A percentile compares a stretch with the other conserved stretches of the same genome.
Conservation (phyloP, 169 alveolate genomes). For the Plasmodium adleri region DNA sequence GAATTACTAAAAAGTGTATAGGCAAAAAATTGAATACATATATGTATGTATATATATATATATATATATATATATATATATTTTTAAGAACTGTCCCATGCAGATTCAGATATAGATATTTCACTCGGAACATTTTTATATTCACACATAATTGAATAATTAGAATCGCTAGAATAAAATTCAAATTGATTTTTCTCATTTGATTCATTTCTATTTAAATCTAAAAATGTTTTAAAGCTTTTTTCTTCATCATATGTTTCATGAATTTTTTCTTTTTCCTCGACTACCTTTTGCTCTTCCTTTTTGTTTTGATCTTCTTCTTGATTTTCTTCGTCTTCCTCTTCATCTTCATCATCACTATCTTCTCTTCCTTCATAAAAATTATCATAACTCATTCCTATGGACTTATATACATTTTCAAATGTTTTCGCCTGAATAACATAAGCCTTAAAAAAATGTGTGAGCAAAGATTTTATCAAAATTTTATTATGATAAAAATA, state of each 20-base stretch:
- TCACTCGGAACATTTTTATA: slow-evolving; percentile 73
- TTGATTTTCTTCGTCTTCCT: slow-evolving; percentile 15
- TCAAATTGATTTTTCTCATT: slow-evolving; percentile 5
- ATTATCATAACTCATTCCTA: slow-evolving; percentile 11
- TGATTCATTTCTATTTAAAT: slow-evolving; percentile 2
- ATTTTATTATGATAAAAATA: slow-evolving; percentile 34
- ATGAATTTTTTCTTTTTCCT: not conserved
- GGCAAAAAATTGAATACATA: not conserved
- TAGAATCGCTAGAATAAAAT: slow-evolving; percentile 59
- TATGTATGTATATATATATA: not conserved
- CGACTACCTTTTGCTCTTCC: not conserved
- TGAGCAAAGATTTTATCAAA: slow-evolving; percentile 26
- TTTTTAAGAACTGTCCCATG: slow-evolving; percentile 39
- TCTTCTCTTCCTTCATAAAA: slow-evolving; percentile 12
- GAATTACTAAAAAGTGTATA: not conserved
- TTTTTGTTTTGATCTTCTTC: slow-evolving; percentile 1
- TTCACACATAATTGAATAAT: slow-evolving; percentile 67
- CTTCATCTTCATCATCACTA: slow-evolving; percentile 11
- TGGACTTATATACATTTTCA: slow-evolving; percentile 20
- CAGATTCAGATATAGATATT: slow-evolving; percentile 68
- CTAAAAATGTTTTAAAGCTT: not conserved
- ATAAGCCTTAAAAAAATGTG: slow-evolving; percentile 67
- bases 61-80: not conserved
- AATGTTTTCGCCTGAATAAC: slow-evolving; percentile 13
- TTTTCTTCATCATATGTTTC: not conserved